Percentiles rank a stretch among this genome's conserved stretches.
Evolutionary conservation across 2,329 filamentous ascomycete genomes (phyloP).

Genomic region (Colletotrichum viniferum): DNA sequence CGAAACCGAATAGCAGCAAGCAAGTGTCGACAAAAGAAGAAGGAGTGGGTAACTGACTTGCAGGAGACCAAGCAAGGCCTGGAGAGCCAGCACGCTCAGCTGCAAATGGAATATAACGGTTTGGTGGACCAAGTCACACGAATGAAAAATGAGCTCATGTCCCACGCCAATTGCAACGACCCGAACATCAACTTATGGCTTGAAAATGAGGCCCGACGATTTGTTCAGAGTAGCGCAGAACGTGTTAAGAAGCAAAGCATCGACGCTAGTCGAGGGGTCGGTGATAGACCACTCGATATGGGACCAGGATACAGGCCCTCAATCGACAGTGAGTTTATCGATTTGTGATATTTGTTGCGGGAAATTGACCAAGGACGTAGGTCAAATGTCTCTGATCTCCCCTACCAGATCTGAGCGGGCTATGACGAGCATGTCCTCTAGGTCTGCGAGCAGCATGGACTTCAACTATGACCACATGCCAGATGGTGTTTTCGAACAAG

Average conservation of each 20-base stretch:
- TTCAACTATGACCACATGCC: constrained; percentile 43
- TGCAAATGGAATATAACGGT: constrained; percentile 47
- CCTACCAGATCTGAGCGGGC: constrained; percentile 8
- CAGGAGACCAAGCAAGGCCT: constrained; percentile 49
- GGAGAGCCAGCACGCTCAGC: constrained; percentile 45
- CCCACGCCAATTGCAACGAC: constrained; percentile 56
- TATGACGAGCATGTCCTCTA: constrained; percentile 18
- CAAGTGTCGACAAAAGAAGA: constrained; percentile 75
- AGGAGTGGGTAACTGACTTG: constrained; percentile 55
- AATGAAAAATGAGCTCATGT: constrained; percentile 57
- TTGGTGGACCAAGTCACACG: constrained; percentile 49
- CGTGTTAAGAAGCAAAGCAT: constrained; percentile 19
- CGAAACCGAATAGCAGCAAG: constrained; percentile 75
- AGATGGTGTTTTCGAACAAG: constrained; percentile 33
- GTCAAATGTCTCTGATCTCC: constrained; percentile 17
- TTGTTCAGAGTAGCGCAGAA: constrained; percentile 42
- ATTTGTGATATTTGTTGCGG: background rate
- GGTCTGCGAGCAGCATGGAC: constrained; percentile 22
- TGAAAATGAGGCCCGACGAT: constrained; percentile 54
- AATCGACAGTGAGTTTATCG: constrained; percentile 16
- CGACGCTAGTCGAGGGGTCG: background rate
- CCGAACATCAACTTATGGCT: constrained; percentile 59
- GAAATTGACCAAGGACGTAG: background rate
- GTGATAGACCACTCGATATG: constrained; percentile 1
- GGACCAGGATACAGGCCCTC: background rate